Evolutionary conservation across 495 filamentous ascomycete species (phyloP), one percentile per base, ranked within the genome.

Genomic region (Paragyromitra xinjiangensis): DNA sequence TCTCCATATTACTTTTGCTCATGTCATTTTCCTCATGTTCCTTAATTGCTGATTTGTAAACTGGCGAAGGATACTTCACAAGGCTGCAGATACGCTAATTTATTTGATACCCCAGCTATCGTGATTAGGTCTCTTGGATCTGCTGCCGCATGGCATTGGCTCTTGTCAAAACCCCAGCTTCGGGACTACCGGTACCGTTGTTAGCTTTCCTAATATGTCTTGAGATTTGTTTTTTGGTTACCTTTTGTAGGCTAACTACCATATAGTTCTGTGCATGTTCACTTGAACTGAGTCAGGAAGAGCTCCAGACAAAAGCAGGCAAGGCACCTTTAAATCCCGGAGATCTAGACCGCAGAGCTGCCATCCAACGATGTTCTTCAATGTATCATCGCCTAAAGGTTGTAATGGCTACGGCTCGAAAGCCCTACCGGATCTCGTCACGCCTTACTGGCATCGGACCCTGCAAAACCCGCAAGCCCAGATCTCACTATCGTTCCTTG

Each of bases 221-320:
- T 45, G 51, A 56, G 8, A 64, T 55, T 55, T 73, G 61, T 73
- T 73, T 65, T 77, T 77, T 65, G 26, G 69, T 66, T 77, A 66
- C 74, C 34, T 44, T 64, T 77, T 40, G n/a, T 73, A 77, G 69
- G 69, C 69, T 73, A 77, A 77, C 74, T 73, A 65, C 62, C 24
- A 34, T 75, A 75, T 71, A 75, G 73, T 58, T 63, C 61, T 42
- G 62, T 59, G 67, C 29, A 58, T 69, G 69, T 70, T 70, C 14
- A 53, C 44, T 75, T 59, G 24, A 70, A 62, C 73, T 70, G 58
- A 69, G 73, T 75, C 66, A 75, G 73, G 66, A 44, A 56, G 34
- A 40, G 70, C 34, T 45, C 45, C 39, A 37, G 39, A 63, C 34
- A 40, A 63, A 37, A 24, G 16, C 26, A 64, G 37, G 58, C 58